Conservation (phyloP, 2,329 filamentous ascomycete species). For the Trichoderma afroharzianum region DNA sequence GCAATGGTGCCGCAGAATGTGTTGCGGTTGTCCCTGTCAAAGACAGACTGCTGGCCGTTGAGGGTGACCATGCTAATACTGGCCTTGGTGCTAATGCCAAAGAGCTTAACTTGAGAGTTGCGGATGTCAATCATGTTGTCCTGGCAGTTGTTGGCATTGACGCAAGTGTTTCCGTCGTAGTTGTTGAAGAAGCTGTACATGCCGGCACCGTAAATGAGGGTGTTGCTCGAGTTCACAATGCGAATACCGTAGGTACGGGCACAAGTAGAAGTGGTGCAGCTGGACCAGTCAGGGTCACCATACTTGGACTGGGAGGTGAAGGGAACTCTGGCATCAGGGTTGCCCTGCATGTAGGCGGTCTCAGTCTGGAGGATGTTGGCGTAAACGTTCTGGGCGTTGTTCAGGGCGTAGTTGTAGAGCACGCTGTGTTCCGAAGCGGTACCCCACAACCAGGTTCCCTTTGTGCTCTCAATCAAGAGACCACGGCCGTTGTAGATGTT, state of each 20-base stretch:
- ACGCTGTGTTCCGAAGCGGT: conserved; percentile 66
- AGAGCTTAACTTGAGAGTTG: conserved; percentile 62
- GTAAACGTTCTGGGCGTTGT: conserved; percentile 73
- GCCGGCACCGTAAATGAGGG: conserved; percentile 69
- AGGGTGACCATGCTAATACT: conserved; percentile 68
- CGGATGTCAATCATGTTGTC: conserved; percentile 73
- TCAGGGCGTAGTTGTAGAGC: conserved; percentile 81
- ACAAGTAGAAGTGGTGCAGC: conserved; percentile 54
- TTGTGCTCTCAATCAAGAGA: conserved; percentile 69
- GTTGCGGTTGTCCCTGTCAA: conserved; percentile 61
- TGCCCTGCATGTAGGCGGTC: conserved; percentile 83
- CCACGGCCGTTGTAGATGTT: conserved; percentile 87
- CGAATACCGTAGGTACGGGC: conserved; percentile 76
- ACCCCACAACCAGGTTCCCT: conserved; percentile 77
- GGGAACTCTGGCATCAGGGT: conserved; percentile 67
- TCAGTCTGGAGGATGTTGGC: conserved; percentile 84
- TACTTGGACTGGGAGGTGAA: conserved; percentile 57
- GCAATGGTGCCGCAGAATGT: conserved; percentile 62
- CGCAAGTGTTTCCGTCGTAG: conserved; percentile 65
- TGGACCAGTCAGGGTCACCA: conserved; percentile 66
- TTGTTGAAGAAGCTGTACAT: conserved; percentile 83
- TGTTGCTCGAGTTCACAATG: conserved; percentile 61
- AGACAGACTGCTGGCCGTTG: conserved; percentile 50
- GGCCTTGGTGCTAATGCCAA: conserved; percentile 71
- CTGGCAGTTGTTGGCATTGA: conserved; percentile 67